Evolutionary conservation across 1,284 basidiomycete genomes (phyloP).

Genomic region (Puccinia novopanici): DNA sequence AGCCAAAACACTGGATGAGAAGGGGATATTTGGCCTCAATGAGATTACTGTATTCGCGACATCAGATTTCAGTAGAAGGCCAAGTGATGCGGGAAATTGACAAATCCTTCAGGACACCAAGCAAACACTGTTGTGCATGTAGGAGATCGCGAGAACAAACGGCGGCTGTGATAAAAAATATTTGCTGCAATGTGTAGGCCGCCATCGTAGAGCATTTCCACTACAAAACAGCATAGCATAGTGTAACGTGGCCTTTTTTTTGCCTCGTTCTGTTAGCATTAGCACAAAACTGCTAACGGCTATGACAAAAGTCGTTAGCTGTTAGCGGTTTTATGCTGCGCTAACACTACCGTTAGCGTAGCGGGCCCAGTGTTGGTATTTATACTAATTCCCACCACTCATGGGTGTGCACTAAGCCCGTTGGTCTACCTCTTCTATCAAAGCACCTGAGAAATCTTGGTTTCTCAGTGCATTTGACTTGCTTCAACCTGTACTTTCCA

Average conservation of each 20-base stretch:
- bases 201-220: neutral
- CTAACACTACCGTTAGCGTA: no score
- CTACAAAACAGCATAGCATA: no score
- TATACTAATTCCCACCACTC: constrained; percentile 14
- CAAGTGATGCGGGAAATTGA: neutral
- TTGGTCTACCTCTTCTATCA: neutral
- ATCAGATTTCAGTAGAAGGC: no score
- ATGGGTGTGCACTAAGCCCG: neutral
- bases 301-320: no score
- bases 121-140: neutral
- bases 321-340: no score
- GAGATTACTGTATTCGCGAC: no score
- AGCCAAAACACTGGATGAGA: no score
- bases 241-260: no score
- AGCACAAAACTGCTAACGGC: no score
- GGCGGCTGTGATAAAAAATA: neutral
- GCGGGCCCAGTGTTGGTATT: no score
- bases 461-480: neutral
- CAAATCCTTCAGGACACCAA: neutral
- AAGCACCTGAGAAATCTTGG: constrained; percentile 21
- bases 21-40: no score
- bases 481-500: neutral
- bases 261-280: no score
- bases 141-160: neutral
- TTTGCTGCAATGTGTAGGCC: neutral